A percentile compares a stretch with the other conserved stretches of the same genome.
Conservation (phyloP, 2,329 filamentous ascomycete species). For the Hymenoscyphus infarciens region DNA sequence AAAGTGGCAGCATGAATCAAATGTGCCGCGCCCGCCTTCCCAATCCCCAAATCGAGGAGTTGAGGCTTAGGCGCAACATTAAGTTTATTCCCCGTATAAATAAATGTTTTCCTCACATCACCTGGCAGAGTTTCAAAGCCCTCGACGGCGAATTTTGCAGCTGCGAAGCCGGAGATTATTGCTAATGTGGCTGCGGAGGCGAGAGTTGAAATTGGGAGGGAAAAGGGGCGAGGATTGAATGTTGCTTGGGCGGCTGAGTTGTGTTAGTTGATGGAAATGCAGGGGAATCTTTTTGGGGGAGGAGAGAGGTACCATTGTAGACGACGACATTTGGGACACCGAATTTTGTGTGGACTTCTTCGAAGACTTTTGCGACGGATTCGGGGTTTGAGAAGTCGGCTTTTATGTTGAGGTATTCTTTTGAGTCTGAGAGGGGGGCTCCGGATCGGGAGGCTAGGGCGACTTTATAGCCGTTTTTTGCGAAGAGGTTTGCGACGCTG, state of each 20-base stretch:
- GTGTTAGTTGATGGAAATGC: not conserved
- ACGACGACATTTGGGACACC: conserved; percentile 41
- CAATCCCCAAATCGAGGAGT: conserved; percentile 39
- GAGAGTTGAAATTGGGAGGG: conserved; percentile 34
- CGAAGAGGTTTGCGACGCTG: conserved; percentile 36
- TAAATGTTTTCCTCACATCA: conserved; percentile 40
- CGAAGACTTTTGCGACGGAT: conserved; percentile 37
- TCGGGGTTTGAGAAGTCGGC: conserved; percentile 38
- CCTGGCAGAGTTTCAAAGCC: conserved; percentile 33
- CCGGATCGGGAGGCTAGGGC: conserved; percentile 36
- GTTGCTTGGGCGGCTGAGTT: conserved; percentile 1
- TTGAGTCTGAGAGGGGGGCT: conserved; percentile 18
- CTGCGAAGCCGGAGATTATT: conserved; percentile 39
- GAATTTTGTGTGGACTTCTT: conserved; percentile 33
- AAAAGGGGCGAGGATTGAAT: not conserved
- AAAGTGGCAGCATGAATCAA: conserved; percentile 36
- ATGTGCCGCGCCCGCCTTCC: conserved; percentile 38
- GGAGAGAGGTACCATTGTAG: conserved; percentile 37
- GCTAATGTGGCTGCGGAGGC: conserved; percentile 38
- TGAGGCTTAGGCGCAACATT: conserved; percentile 35
- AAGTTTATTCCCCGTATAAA: conserved; percentile 43
- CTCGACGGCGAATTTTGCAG: conserved; percentile 39
- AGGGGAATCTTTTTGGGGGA: conserved; percentile 24
- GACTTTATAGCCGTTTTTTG: conserved; percentile 40
- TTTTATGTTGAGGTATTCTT: conserved; percentile 35